Base-by-base conservation (phyloP, 2,329 filamentous ascomycete genomes). In the Spiromastix sp. region DNA sequence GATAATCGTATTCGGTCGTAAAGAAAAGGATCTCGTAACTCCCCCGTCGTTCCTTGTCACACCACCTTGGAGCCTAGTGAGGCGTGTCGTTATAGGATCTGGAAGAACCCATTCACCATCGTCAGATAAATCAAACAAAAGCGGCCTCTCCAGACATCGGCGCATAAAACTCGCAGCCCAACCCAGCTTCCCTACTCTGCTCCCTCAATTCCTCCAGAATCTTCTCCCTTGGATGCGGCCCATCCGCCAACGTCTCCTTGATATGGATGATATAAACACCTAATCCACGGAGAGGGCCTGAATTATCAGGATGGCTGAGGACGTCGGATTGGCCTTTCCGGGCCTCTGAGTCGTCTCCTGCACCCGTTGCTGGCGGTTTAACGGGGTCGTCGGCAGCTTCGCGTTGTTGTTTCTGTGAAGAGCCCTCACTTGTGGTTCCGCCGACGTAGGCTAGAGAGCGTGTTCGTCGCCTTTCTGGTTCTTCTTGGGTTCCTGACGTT, bases 211-310 rank as follows among this genome's bases (percentile, higher is more conserved):
- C 76, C 40, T 66, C 52, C 15, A 91, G 49, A 22, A 96, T 93
- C 2, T 61, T 70, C 3, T 84, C 76, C 22, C 67, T 72, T 2
- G 71, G 75, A 31, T 63, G 56, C 17, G 74, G 74, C 0, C 77
- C 84, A 52, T 94, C 86, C 6, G 70, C 66, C 37, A 95, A 63
- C 15, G 73, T 80, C 45, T 96, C 89, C 56, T 98, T 98, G 51
- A 96, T 74, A 54, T 98, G 91, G 24, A 96, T 96, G 37, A 96
- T 76, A 32, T 95, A 78, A 2, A 98, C 67, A 43, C 77, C 81
- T 18, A 96, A 55, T 0, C 85, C 86, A 34, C 69, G 65, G 4
- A 98, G 66, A 5, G 78, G 77, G 32, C 51, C 52, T 39, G 46
- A 46, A 26, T 24, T 24, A 24, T 7, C 20, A 10, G 22, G 21